Percentiles rank a stretch among this genome's conserved stretches.
Evolutionary conservation across 1,139 yeast species (phyloP).

Genomic region (Magnusiomyces tetraspermus): DNA sequence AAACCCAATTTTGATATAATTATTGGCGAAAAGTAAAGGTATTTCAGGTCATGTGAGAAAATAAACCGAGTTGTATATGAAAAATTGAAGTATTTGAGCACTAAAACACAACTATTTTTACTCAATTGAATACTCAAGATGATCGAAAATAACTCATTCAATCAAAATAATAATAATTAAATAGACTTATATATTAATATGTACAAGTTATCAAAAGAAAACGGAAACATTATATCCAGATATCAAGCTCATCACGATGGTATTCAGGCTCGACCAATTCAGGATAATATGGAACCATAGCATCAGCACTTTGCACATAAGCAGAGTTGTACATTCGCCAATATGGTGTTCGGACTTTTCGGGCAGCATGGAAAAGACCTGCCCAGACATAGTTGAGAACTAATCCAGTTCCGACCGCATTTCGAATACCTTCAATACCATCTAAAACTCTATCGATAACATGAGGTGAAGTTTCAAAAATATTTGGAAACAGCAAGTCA

Average conservation of each 20-base stretch:
- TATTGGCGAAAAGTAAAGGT: too few species aligned
- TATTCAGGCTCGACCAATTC: constrained; percentile 34
- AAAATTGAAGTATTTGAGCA: too few species aligned
- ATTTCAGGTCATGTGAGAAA: too few species aligned
- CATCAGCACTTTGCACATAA: constrained; percentile 64
- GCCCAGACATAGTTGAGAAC: constrained; percentile 72
- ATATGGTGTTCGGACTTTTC: constrained; percentile 72
- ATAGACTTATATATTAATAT: not conserved
- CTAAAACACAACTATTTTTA: too few species aligned
- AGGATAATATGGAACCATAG: constrained; percentile 81
- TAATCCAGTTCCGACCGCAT: constrained; percentile 67
- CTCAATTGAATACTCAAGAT: too few species aligned
- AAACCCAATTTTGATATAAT: too few species aligned
- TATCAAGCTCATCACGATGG: constrained; percentile 36
- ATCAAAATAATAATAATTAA: too few species aligned
- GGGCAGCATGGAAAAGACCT: constrained; percentile 90
- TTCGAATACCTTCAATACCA: constrained; percentile 65
- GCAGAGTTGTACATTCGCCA: constrained; percentile 78
- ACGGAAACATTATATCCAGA: constrained; percentile 28
- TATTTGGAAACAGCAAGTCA: constrained; percentile 70
- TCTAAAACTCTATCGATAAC: constrained; percentile 77
- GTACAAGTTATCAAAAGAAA: not conserved
- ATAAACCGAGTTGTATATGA: too few species aligned
- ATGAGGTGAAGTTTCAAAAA: constrained; percentile 91
- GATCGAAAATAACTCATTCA: too few species aligned